Evolutionary conservation across 2,329 filamentous ascomycete species (phyloP).

Genomic region (Botrytis sinoallii): DNA sequence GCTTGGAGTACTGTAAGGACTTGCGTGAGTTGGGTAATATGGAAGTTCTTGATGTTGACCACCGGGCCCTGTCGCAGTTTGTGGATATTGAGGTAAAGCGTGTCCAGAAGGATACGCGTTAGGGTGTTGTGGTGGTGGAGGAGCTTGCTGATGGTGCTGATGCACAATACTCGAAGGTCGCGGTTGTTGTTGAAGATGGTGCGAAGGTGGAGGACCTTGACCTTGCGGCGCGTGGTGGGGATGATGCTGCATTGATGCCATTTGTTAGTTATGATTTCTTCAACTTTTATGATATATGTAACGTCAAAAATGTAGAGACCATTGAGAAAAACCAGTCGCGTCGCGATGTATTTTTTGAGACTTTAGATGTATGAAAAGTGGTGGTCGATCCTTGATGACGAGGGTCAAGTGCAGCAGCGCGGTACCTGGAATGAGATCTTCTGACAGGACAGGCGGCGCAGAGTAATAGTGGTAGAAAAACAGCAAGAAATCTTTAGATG

Average conservation of each 20-base stretch:
- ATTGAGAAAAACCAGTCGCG: slow-evolving; percentile 36
- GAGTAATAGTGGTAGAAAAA: slow-evolving; percentile 26
- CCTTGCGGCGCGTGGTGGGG: slow-evolving; percentile 71
- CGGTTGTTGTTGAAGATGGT: slow-evolving; percentile 62
- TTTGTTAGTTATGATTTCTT: slow-evolving; percentile 32
- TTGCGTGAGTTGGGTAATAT: slow-evolving; percentile 79
- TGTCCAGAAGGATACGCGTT: slow-evolving; percentile 67
- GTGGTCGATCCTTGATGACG: slow-evolving; percentile 37
- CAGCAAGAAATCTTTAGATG: slow-evolving; percentile 22
- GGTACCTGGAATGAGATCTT: slow-evolving; percentile 34
- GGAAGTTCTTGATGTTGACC: slow-evolving; percentile 65
- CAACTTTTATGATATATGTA: slow-evolving; percentile 26
- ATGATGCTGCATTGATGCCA: slow-evolving; percentile 60
- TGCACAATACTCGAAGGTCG: slow-evolving; percentile 71
- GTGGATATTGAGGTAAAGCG: slow-evolving; percentile 66
- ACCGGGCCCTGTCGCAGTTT: slow-evolving; percentile 58
- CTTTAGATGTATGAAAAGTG: slow-evolving; percentile 31
- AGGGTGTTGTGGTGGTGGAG: slow-evolving; percentile 56
- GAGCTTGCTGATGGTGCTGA: slow-evolving; percentile 64
- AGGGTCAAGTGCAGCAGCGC: slow-evolving; percentile 35
- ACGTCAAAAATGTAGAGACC: slow-evolving; percentile 36
- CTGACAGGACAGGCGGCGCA: slow-evolving; percentile 29
- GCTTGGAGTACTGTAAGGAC: slow-evolving; percentile 79
- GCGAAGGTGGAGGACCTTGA: slow-evolving; percentile 55
- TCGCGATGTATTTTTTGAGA: slow-evolving; percentile 37